These are phyloP conservation scores for Clarireedia paspali DNA, from an alignment of 2,329 filamentous ascomycete species.

Conservation along the genomic window DNA sequence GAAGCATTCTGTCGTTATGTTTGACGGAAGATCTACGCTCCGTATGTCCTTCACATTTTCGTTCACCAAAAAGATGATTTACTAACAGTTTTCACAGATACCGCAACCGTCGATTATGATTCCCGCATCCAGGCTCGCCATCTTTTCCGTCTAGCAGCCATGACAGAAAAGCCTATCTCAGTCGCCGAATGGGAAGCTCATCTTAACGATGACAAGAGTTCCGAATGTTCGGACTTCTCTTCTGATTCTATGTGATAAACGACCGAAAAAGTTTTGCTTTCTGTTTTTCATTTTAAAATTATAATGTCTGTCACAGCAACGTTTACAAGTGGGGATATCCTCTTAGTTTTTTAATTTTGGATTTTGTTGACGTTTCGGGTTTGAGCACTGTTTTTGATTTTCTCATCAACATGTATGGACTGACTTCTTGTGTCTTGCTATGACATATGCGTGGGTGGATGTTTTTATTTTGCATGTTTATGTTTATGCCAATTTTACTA, in stretches of 20 bases:
- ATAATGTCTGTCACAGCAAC: neutral
- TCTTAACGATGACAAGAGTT: constrained; percentile 4
- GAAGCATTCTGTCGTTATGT: constrained; percentile 42
- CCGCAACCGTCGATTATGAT: constrained; percentile 43
- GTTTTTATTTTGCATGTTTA: neutral
- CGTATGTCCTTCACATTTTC: constrained; percentile 30
- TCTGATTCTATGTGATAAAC: neutral
- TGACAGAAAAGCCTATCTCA: constrained; percentile 42
- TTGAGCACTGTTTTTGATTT: neutral
- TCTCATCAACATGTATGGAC: neutral
- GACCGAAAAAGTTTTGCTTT: neutral
- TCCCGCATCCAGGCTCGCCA: constrained; percentile 38
- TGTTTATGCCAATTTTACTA: no score
- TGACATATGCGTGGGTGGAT: neutral
- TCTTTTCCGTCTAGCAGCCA: constrained; percentile 41
- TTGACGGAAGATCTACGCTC: constrained; percentile 39
- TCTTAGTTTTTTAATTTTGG: neutral
- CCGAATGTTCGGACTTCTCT: constrained; percentile 3
- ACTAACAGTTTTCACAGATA: constrained; percentile 30
- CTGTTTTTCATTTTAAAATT: neutral
- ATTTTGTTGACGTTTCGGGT: neutral
- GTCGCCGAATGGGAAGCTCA: constrained; percentile 24
- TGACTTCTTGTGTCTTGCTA: neutral
- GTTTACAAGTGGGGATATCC: constrained; percentile 8
- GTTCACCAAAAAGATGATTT: constrained; percentile 3